These are phyloP conservation scores for Selenicereus undatus DNA, from an alignment of 148 eudicot genomes.

Conservation along the genomic window DNA sequence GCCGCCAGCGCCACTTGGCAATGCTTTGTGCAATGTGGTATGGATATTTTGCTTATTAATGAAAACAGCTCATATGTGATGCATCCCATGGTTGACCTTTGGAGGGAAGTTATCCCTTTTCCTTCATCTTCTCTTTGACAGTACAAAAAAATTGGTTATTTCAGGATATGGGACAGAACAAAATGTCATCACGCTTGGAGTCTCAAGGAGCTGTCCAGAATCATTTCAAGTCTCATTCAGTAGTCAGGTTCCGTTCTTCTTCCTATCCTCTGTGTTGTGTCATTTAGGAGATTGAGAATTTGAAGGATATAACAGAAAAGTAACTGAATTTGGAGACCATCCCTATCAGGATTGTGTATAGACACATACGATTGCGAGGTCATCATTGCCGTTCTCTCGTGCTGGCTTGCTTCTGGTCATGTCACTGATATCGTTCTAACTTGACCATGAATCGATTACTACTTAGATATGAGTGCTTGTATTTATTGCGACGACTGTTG, in stretches of 20 bases:
- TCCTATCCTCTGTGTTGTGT: background rate
- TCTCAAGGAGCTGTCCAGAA: constrained; percentile 17
- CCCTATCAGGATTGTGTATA: background rate
- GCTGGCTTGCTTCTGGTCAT: background rate
- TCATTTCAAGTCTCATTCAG: constrained; percentile 11
- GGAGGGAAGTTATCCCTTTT: background rate
- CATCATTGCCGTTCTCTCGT: no score
- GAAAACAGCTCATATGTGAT: background rate
- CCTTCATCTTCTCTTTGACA: background rate
- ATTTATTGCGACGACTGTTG: background rate
- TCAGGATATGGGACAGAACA: constrained; percentile 35
- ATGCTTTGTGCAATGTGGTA: constrained; percentile 18
- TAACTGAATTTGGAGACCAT: background rate
- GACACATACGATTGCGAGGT: no score
- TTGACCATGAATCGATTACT: background rate
- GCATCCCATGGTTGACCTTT: background rate
- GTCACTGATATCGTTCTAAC: background rate
- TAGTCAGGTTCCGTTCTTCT: constrained; percentile 20
- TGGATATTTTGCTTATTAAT: background rate
- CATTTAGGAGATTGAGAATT: background rate
- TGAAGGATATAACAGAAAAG: background rate
- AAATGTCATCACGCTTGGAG: constrained; percentile 21
- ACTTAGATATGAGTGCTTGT: background rate
- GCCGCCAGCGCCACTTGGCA: constrained; percentile 14
- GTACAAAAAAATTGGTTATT: constrained; percentile 5